Evolutionary conservation across 176 grass and related monocot genomes (phyloP).

Genomic region (Areca catechu): DNA sequence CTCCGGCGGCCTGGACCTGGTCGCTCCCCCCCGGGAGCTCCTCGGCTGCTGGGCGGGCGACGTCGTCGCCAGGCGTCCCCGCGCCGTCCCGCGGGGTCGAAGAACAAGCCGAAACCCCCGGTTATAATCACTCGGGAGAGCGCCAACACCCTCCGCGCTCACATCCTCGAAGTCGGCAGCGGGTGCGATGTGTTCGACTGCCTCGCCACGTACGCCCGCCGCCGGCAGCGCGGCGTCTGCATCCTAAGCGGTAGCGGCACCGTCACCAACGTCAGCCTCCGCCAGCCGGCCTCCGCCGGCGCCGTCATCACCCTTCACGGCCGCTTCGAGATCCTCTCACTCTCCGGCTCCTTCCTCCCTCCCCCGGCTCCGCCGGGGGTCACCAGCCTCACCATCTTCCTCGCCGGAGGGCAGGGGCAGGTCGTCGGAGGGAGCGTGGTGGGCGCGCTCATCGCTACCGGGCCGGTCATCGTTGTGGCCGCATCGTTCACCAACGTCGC

Average conservation of each 20-base stretch:
- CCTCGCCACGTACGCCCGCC: slow-evolving; percentile 63
- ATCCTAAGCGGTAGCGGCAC: slow-evolving; percentile 77
- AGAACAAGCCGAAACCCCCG: slow-evolving; percentile 96
- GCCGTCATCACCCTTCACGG: slow-evolving; percentile 63
- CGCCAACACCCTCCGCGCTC: slow-evolving; percentile 77
- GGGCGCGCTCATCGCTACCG: slow-evolving; percentile 61
- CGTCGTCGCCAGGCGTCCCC: slow-evolving; percentile 44
- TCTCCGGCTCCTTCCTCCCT: slow-evolving; percentile 89
- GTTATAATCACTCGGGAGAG: slow-evolving; percentile 98
- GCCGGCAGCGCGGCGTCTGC: slow-evolving; percentile 83
- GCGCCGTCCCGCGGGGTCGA: slow-evolving; percentile 76
- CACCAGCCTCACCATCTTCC: slow-evolving; percentile 79
- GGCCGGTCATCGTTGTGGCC: slow-evolving; percentile 73
- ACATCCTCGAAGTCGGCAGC: slow-evolving; percentile 82
- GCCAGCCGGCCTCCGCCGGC: slow-evolving; percentile 42
- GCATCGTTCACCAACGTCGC: slow-evolving; percentile 99
- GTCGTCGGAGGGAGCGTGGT: slow-evolving; percentile 77
- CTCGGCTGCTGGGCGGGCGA: neutral
- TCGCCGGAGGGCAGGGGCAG: slow-evolving; percentile 69
- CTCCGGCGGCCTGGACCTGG: too few species aligned
- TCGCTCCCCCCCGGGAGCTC: too few species aligned
- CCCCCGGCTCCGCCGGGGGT: slow-evolving; percentile 88
- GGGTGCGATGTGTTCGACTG: slow-evolving; percentile 91
- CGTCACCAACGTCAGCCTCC: slow-evolving; percentile 74
- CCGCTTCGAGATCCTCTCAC: slow-evolving; percentile 96